Evolutionary conservation across 2,329 filamentous ascomycete genomes (phyloP).

Genomic region (Blastomyces parvus): DNA sequence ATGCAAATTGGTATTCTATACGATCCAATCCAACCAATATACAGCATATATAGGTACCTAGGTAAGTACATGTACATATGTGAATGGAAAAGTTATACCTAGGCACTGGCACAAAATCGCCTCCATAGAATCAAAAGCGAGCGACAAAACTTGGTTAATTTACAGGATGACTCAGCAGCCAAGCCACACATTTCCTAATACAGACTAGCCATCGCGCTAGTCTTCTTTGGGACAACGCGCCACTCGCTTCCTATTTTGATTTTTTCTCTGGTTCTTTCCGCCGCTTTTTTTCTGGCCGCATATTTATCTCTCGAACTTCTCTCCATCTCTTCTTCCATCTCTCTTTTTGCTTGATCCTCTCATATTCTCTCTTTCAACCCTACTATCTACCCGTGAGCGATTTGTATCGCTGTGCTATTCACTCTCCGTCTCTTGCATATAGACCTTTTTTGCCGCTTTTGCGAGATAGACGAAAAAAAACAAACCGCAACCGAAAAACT

Average conservation of each 20-base stretch:
- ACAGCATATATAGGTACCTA: too few species aligned
- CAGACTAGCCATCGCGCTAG: neutral
- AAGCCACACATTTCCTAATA: neutral
- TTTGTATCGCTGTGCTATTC: slow-evolving; percentile 19
- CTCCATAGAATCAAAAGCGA: too few species aligned
- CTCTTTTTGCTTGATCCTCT: slow-evolving; percentile 24
- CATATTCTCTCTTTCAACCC: slow-evolving; percentile 15
- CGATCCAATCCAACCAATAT: too few species aligned
- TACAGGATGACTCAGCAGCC: neutral
- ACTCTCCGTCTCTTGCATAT: slow-evolving; percentile 15
- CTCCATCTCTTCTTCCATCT: slow-evolving; percentile 13
- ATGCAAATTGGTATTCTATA: neutral
- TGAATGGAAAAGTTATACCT: too few species aligned
- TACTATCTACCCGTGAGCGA: slow-evolving; percentile 1
- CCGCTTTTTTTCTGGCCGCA: slow-evolving; percentile 6
- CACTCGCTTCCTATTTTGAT: slow-evolving; percentile 14
- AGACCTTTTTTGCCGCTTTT: neutral
- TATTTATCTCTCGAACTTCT: neutral
- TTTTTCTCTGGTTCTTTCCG: slow-evolving; percentile 20
- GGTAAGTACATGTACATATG: too few species aligned
- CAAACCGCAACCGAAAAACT: neutral
- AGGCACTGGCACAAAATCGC: too few species aligned
- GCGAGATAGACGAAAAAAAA: neutral
- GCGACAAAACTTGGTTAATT: too few species aligned
- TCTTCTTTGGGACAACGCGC: slow-evolving; percentile 11